Evolutionary conservation across 140 eudicot species (phyloP), one percentile per base, ranked within the genome.

Genomic region (Senecio squalidus): DNA sequence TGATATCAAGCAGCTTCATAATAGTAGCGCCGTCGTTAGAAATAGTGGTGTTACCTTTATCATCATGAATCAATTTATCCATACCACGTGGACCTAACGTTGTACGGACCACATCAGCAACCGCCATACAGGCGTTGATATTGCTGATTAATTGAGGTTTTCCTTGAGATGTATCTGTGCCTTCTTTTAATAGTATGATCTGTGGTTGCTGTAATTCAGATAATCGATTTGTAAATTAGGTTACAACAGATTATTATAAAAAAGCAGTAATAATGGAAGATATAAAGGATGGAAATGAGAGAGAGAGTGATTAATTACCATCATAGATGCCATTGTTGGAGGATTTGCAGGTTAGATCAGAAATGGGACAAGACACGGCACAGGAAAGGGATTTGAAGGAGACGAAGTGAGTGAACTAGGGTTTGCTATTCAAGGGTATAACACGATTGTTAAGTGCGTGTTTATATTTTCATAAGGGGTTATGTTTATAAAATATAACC

Each of bases 31-130:
- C 99, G 1, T 93, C 99, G 30, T 93, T 93, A 4, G 96, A 88
- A 45, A 93, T 88, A 62, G 99, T 93, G 49, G 99, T 93, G 62
- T 82, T 88, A 13, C 99, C 99, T 75, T 78, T 88, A 4, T 88
- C 96, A 65, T 93, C 99, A 39, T 93, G 96, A 69, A 93, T 93
- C 80, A 93, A 51, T 74, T 93, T 93, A 73, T 93, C 99, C 99
- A 93, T 84, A 25, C 99, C 99, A 50, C 99, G 76, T 0, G 99
- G 99, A 17, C 99, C 99, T 29, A 93, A 81, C 28, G 99, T 93
- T 17, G 96, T 84, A n/a, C 99, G 80, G 18, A 88, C 96, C 21
- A 93, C 94, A 66, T 93, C 99, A 41, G 96, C 89, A 41, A 93
- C 90, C 29, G 80, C 99, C 84, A 68, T 71, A 72, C 95, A 84